Evolutionary conservation across 2,329 filamentous ascomycete species (phyloP).

Genomic region (Elsinoe necatrix): DNA sequence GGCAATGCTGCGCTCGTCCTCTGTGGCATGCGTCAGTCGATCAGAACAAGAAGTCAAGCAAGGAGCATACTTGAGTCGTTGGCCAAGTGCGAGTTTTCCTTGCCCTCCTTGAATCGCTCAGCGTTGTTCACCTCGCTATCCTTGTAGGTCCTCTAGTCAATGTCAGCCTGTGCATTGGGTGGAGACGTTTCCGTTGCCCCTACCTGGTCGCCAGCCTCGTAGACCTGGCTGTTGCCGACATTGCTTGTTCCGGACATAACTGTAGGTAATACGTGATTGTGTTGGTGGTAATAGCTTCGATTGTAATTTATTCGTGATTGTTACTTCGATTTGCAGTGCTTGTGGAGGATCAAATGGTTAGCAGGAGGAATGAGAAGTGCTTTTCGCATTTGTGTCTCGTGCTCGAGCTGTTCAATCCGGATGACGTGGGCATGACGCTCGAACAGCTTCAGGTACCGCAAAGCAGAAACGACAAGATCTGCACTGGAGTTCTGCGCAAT

Average conservation of each 20-base stretch:
- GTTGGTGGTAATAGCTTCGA: too few relatives aligned
- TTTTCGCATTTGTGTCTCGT: constrained; percentile 9
- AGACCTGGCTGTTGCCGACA: constrained; percentile 58
- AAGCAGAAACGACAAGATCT: constrained; percentile 1
- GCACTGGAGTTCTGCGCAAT: not conserved
- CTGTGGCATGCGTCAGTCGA: constrained; percentile 31
- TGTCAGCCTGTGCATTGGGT: not conserved
- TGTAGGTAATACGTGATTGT: constrained; percentile 13
- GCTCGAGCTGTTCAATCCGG: not conserved
- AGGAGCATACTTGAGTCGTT: constrained; percentile 59
- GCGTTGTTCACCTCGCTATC: constrained; percentile 39
- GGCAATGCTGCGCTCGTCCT: constrained; percentile 63
- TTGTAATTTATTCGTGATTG: too few relatives aligned
- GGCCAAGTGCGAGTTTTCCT: constrained; percentile 57
- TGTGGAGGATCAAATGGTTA: not conserved
- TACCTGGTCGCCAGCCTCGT: constrained; percentile 68
- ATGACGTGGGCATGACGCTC: not conserved
- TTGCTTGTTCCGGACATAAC: constrained; percentile 51
- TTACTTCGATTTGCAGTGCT: not conserved
- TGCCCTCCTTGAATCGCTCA: constrained; percentile 63
- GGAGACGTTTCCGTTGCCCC: not conserved
- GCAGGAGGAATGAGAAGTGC: not conserved
- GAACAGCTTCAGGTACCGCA: not conserved
- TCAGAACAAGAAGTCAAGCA: not conserved
- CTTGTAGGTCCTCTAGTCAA: constrained; percentile 46